Evolutionary conservation across 495 filamentous ascomycete species (phyloP).

Genomic region (Aspergillus mulundensis): DNA sequence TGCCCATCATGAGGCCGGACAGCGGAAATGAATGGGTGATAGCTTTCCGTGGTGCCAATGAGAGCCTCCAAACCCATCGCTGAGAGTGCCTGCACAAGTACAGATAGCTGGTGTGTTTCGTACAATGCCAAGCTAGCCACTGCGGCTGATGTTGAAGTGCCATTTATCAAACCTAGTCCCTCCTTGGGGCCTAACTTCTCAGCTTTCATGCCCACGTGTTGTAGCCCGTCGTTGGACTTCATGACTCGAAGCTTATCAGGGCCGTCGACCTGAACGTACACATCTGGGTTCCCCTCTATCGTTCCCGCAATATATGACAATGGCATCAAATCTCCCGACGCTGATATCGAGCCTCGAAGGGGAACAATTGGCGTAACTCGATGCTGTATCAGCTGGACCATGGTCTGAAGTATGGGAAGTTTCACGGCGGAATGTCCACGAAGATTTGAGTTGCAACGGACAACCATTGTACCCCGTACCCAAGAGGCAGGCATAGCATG

Average conservation of each 20-base stretch:
- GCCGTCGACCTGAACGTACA: slow-evolving; percentile 18
- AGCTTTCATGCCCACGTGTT: slow-evolving; percentile 10
- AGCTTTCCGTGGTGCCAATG: slow-evolving; percentile 50
- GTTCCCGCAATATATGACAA: slow-evolving; percentile 59
- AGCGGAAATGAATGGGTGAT: slow-evolving; percentile 56
- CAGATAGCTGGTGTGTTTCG: slow-evolving; percentile 52
- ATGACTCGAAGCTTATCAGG: slow-evolving; percentile 7
- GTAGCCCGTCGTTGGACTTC: slow-evolving; percentile 21
- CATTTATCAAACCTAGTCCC: slow-evolving; percentile 62
- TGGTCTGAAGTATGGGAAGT: slow-evolving; percentile 41
- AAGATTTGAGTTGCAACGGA: slow-evolving; percentile 53
- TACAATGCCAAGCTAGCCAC: slow-evolving; percentile 52
- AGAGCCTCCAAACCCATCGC: slow-evolving; percentile 46
- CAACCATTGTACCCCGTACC: slow-evolving; percentile 53
- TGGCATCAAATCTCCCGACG: slow-evolving; percentile 59
- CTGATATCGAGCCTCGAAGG: slow-evolving; percentile 57
- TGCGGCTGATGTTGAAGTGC: slow-evolving; percentile 56
- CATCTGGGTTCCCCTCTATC: slow-evolving; percentile 52
- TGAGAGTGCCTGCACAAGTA: slow-evolving; percentile 56
- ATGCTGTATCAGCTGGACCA: slow-evolving; percentile 43
- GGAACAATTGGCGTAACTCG: slow-evolving; percentile 53
- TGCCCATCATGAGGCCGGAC: slow-evolving; percentile 61
- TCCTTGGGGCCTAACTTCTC: slow-evolving; percentile 42
- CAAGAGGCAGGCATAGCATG: slow-evolving; percentile 48
- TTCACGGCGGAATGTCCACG: slow-evolving; percentile 57